Evolutionary conservation across 192 early-diverging fungal genomes (phyloP), one percentile per base, ranked within the genome.

Genomic region (Paraglomus brasilianum): DNA sequence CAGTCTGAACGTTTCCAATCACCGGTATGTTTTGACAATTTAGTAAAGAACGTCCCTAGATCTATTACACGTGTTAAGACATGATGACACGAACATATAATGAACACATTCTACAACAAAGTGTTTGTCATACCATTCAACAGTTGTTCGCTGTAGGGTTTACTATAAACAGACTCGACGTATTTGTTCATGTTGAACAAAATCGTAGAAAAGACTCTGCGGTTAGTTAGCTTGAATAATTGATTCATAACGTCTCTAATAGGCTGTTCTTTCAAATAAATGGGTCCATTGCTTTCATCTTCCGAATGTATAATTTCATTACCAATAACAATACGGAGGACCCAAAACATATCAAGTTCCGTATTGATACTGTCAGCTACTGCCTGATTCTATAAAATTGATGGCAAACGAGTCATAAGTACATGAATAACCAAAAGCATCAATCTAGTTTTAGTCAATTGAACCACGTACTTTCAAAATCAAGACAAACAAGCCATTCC

Each of bases 401-500:
- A 30, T 30, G 3, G 30, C 30, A 1, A 30, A 30, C 30, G 30
- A 3, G 30, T 3, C 30, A 30, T 30, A 30, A 30, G 1, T 30
- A 30, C 3, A 30, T 30, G 30, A 30, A 30, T 30, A 3, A 30
- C 30, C 30, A 3, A 30, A 30, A 30, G 3, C 30, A 30, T 30
- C 30, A 30, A 30, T 30, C 30, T 3, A 30, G 30, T 30, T 30
- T 3, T 30, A 30, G 30, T 30, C 15, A 50, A n/a, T 50, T 40
- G n/a, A 30, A 5, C n/a, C 9, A 46, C 17, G 19, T 71, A 86
- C 85, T 73, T 86, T 86, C 48, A 86, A 86, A 21, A 86, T 78
- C 15, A 86, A 73, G 1, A 86, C 81, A 77, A 86, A 86, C n/a
- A 86, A 74, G 11, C 85, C 85, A 59, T 80, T 81, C 14, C 71